Percentiles rank a stretch among this genome's conserved stretches.
Evolutionary conservation across 176 grass and related monocot species (phyloP).

Genomic region (Avena insularis): DNA sequence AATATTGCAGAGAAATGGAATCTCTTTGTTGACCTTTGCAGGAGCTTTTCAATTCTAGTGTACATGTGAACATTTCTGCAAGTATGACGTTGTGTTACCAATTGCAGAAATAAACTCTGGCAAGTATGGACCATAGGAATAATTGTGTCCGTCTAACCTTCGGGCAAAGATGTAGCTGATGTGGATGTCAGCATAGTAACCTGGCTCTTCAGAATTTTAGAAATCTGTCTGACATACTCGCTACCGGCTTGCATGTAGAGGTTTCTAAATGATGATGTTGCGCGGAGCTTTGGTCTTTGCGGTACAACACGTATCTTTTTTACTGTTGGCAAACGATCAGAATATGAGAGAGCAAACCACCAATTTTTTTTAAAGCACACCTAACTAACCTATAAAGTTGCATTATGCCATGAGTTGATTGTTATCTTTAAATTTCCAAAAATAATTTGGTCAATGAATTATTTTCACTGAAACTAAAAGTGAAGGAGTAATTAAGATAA

Average conservation of each 20-base stretch:
- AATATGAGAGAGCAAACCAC: constrained; percentile 23
- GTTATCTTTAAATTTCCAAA: constrained; percentile 4
- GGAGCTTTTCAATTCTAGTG: constrained; percentile 78
- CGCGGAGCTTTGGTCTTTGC: constrained; percentile 70
- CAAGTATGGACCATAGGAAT: neutral
- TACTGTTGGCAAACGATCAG: constrained; percentile 54
- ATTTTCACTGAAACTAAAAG: neutral
- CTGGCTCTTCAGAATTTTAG: constrained; percentile 78
- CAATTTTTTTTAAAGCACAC: neutral
- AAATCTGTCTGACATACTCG: constrained; percentile 83
- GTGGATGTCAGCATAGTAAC: constrained; percentile 76
- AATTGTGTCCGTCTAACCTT: constrained; percentile 52
- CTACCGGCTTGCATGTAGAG: constrained; percentile 86
- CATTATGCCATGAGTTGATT: neutral
- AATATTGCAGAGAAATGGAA: constrained; percentile 64
- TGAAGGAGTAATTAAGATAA: neutral
- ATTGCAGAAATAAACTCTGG: constrained; percentile 7
- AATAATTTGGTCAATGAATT: constrained; percentile 12
- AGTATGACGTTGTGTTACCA: constrained; percentile 34
- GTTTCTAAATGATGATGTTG: constrained; percentile 72
- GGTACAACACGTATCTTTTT: constrained; percentile 79
- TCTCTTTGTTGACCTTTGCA: constrained; percentile 56
- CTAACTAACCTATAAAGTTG: constrained; percentile 2
- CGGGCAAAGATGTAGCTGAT: constrained; percentile 63
- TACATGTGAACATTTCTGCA: constrained; percentile 75